Base-by-base conservation (phyloP, 2,329 filamentous ascomycete species). In the Helotiales sp. region DNA sequence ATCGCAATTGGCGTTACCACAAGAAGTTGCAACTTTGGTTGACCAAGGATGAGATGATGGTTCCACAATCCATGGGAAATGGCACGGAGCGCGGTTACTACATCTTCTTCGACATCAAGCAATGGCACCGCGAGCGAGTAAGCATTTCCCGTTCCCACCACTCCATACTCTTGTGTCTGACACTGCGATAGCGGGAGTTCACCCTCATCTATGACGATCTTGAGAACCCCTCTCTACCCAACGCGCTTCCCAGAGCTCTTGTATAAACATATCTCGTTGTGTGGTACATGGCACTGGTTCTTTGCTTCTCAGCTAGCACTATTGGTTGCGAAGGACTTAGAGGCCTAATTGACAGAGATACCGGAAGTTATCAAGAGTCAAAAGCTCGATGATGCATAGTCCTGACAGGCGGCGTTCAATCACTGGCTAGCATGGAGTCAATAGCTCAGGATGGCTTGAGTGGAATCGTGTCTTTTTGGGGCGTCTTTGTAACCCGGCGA, bases 1-100 rank as follows among this genome's bases (percentile, higher is more conserved):
- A 84, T 66, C 84, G 88, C 22, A 89, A 89, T 76, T 91, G 88
- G 88, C 82, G 88, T 68, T 91, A 88, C 85, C 88, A 91, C 76
- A 89, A 89, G 80, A 88, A 88, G 76, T 78, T 88, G 26, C 86
- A 87, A 71, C 78, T 89, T 26, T 91, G 88, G 88, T 78, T 91
- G 59, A 90, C 88, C 5, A 90, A 90, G 77, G 88, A 90, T 73
- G 87, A 90, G 65, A 80, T 87, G 71, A 87, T 90, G 86, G 83
- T 85, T 52, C 88, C 88, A 32, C 86, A 88, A 66, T 81, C 84
- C 17, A 77, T 90, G 52, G 86, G 85, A 62, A 82, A 83, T 13
- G 85, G 81, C 61, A 85, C 87, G 59, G 88, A 91, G 77, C 85
- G 87, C 67, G 88, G 88, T 0, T 90, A 86, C 77, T 91, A 90